Percentiles rank a stretch among this genome's conserved stretches.
phyloP scores from a whole-genome alignment of 148 eudicot species.

The Fallopia convolvulus region DNA sequence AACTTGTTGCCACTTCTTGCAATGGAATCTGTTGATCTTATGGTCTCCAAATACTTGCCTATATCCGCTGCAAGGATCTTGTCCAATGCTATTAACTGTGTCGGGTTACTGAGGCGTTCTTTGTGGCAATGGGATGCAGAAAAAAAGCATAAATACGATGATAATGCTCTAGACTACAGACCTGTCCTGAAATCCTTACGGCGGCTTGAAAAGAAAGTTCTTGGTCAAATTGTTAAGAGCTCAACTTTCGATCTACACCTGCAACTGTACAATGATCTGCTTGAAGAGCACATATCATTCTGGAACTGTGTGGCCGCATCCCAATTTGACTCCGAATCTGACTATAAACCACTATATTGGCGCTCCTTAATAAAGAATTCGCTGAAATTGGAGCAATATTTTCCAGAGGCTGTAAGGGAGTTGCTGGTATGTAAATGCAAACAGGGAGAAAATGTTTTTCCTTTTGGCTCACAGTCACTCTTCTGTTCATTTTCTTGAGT shows the following conservation, averaged over 20 bases:
- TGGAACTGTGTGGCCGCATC: slow-evolving; percentile 51
- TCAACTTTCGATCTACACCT: slow-evolving; percentile 46
- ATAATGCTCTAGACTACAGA: slow-evolving; percentile 23
- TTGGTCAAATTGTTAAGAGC: slow-evolving; percentile 43
- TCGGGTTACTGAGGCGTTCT: slow-evolving; percentile 51
- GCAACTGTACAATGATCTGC: slow-evolving; percentile 38
- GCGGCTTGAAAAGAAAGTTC: slow-evolving; percentile 58
- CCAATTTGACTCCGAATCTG: slow-evolving; percentile 33
- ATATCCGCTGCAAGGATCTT: slow-evolving; percentile 29
- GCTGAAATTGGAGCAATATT: slow-evolving; percentile 36
- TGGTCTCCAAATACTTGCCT: slow-evolving; percentile 20
- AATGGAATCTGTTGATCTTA: slow-evolving; percentile 39
- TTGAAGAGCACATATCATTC: slow-evolving; percentile 62
- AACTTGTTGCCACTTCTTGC: slow-evolving; percentile 57
- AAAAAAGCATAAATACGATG: slow-evolving; percentile 20
- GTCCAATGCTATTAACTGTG: slow-evolving; percentile 41
- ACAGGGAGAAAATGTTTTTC: not conserved
- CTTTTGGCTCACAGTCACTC: not conserved
- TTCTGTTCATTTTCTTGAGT: not conserved
- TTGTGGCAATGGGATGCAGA: slow-evolving; percentile 65
- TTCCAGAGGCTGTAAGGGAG: slow-evolving; percentile 43
- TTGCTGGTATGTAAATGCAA: slow-evolving; percentile 40
- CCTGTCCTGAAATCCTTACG: slow-evolving; percentile 43
- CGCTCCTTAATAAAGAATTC: slow-evolving; percentile 56
- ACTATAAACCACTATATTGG: slow-evolving; percentile 49